Evolutionary conservation across 345 rosid species (phyloP).

Genomic region (Corchorus capsularis): DNA sequence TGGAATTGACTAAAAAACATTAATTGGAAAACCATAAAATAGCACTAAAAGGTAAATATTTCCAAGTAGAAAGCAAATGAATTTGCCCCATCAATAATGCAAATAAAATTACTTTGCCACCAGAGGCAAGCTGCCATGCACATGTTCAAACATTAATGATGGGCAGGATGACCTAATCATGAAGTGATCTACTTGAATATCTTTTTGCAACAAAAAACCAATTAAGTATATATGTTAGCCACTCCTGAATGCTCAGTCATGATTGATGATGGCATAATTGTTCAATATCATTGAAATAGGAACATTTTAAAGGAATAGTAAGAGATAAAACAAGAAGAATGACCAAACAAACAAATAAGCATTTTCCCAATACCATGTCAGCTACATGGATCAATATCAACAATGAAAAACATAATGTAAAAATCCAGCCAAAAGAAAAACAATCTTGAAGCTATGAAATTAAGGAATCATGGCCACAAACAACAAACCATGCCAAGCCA

Average conservation of each 20-base stretch:
- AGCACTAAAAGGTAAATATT: not conserved
- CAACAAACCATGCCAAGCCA: constrained; percentile 1
- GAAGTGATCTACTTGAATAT: not conserved
- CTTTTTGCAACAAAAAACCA: not conserved
- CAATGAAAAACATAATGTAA: not conserved
- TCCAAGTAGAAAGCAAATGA: not conserved
- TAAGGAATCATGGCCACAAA: not conserved
- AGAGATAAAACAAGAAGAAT: not conserved
- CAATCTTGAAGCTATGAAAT: not conserved
- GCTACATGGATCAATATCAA: not conserved
- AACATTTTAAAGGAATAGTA: not conserved
- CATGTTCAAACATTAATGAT: not conserved
- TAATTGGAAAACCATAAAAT: not conserved
- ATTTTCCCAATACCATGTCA: not conserved
- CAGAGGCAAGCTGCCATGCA: not conserved
- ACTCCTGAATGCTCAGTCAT: not conserved
- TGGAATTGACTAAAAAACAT: not conserved
- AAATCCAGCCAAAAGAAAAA: not conserved
- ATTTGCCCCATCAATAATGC: not conserved
- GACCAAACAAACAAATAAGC: not conserved
- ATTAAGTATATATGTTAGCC: not conserved
- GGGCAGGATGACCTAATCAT: not conserved
- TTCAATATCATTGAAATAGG: not conserved
- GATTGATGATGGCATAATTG: not conserved
- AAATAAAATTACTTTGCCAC: not conserved